Conservation (phyloP, 805 yeast genomes). For the Candida silvicultrix region DNA sequence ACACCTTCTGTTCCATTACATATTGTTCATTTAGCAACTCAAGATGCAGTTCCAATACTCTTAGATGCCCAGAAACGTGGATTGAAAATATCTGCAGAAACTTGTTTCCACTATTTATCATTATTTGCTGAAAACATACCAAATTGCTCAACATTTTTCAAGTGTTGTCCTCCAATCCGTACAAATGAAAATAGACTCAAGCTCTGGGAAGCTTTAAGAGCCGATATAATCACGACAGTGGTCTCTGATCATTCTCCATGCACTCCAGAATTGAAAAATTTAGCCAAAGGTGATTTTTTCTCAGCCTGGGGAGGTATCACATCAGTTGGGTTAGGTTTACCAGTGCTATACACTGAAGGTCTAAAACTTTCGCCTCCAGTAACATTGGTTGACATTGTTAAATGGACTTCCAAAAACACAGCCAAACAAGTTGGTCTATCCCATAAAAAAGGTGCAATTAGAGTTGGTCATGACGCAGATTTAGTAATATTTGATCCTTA, state of each 20-base stretch:
- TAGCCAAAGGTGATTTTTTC: conserved; percentile 80
- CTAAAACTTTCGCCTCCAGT: conserved; percentile 44
- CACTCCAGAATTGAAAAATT: conserved; percentile 81
- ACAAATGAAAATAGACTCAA: conserved; percentile 60
- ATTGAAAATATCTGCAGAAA: conserved; percentile 76
- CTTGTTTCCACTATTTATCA: conserved; percentile 89
- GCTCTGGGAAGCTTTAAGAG: conserved; percentile 73
- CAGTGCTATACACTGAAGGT: conserved; percentile 75
- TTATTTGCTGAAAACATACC: conserved; percentile 74
- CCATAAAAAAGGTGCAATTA: conserved; percentile 66
- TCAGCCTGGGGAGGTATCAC: conserved; percentile 97
- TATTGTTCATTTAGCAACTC: conserved; percentile 85
- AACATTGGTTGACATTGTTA: conserved; percentile 53
- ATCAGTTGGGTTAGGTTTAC: conserved; percentile 86
- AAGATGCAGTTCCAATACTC: conserved; percentile 73
- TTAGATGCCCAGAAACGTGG: conserved; percentile 52
- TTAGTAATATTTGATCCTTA: conserved; percentile 74
- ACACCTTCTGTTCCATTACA: conserved; percentile 67
- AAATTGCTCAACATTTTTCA: conserved; percentile 73
- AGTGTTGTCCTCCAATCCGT: conserved; percentile 95
- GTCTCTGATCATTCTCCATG: conserved; percentile 97
- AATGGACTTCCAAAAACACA: conserved; percentile 81
- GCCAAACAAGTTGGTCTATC: conserved; percentile 78
- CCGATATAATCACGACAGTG: conserved; percentile 67
- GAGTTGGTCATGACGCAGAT: conserved; percentile 82